Evolutionary conservation across 768 basidiomycete species (phyloP).

Genomic region (Crassisporium funariophilum): DNA sequence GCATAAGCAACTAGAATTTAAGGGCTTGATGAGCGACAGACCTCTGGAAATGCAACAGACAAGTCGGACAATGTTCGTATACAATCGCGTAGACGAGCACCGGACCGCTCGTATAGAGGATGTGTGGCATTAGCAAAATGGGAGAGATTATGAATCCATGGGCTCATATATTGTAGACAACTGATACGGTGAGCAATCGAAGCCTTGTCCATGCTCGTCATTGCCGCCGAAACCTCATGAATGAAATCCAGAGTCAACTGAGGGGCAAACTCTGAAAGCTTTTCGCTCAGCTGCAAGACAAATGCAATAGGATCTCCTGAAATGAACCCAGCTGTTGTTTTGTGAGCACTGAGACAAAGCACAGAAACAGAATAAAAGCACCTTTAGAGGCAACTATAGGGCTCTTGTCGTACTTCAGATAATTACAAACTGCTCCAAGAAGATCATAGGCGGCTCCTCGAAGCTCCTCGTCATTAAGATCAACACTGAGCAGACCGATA

Average conservation of each 20-base stretch:
- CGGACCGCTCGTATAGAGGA: slow-evolving; percentile 69
- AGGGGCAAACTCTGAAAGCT: slow-evolving; percentile 72
- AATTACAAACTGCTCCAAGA: slow-evolving; percentile 72
- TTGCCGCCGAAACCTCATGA: slow-evolving; percentile 75
- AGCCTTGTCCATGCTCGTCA: slow-evolving; percentile 50
- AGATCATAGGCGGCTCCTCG: slow-evolving; percentile 80
- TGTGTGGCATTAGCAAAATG: slow-evolving; percentile 70
- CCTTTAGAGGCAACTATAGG: slow-evolving; percentile 73
- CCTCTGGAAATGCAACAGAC: slow-evolving; percentile 73
- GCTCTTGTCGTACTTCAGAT: slow-evolving; percentile 75
- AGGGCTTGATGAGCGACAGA: slow-evolving; percentile 28
- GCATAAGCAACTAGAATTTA: slow-evolving; percentile 1
- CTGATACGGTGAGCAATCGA: slow-evolving; percentile 59
- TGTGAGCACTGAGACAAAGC: not conserved
- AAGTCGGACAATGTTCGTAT: slow-evolving; percentile 78
- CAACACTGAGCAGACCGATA: slow-evolving; percentile 79
- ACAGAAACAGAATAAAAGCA: slow-evolving; percentile 26
- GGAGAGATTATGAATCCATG: slow-evolving; percentile 85
- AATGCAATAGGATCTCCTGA: slow-evolving; percentile 68
- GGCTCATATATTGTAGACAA: slow-evolving; percentile 81
- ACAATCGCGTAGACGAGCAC: slow-evolving; percentile 77
- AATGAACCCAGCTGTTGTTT: slow-evolving; percentile 60
- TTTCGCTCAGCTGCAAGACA: slow-evolving; percentile 67
- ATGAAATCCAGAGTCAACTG: slow-evolving; percentile 87
- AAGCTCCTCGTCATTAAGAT: slow-evolving; percentile 74